A percentile compares a stretch with the other conserved stretches of the same genome.
Conservation (phyloP, 345 rosid genomes). For the Euphorbia lathyris region DNA sequence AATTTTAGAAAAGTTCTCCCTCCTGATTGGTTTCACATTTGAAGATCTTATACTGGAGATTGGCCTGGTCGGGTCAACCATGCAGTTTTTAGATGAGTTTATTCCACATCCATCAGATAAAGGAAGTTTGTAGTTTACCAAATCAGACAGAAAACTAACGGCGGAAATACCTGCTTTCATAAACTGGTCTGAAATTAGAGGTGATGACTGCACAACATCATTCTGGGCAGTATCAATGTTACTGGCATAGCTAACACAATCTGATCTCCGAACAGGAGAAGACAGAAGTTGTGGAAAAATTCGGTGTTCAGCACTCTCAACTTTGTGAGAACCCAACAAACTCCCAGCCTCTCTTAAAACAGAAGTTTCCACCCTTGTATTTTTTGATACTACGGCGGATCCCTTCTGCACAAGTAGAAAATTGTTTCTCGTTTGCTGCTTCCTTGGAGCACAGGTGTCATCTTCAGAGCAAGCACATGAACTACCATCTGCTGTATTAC, state of each 20-base stretch:
- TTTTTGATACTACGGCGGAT: constrained; percentile 27
- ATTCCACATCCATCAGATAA: constrained; percentile 45
- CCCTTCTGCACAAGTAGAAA: constrained; percentile 39
- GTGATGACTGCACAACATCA: constrained; percentile 36
- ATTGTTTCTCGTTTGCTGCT: constrained; percentile 45
- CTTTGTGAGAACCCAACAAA: constrained; percentile 39
- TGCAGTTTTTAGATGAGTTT: constrained; percentile 37
- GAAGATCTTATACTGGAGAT: constrained; percentile 46
- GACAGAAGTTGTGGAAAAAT: constrained; percentile 38
- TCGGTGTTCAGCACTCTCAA: constrained; percentile 28
- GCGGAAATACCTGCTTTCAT: constrained; percentile 71
- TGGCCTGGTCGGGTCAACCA: constrained; percentile 60
- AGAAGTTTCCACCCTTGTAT: constrained; percentile 13
- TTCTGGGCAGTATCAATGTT: constrained; percentile 33
- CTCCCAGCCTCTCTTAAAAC: constrained; percentile 34
- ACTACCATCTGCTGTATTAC: constrained; percentile 62
- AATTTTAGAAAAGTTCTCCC: constrained; percentile 54
- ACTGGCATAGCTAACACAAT: constrained; percentile 49
- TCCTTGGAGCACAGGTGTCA: constrained; percentile 61
- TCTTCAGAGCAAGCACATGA: constrained; percentile 71
- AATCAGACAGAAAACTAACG: constrained; percentile 54
- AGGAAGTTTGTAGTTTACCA: constrained; percentile 65
- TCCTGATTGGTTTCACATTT: constrained; percentile 46
- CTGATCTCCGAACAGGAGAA: constrained; percentile 40
- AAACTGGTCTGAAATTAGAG: constrained; percentile 62